phyloP scores from a whole-genome alignment of 1,284 basidiomycete genomes.

The Vanrija humicola region DNA sequence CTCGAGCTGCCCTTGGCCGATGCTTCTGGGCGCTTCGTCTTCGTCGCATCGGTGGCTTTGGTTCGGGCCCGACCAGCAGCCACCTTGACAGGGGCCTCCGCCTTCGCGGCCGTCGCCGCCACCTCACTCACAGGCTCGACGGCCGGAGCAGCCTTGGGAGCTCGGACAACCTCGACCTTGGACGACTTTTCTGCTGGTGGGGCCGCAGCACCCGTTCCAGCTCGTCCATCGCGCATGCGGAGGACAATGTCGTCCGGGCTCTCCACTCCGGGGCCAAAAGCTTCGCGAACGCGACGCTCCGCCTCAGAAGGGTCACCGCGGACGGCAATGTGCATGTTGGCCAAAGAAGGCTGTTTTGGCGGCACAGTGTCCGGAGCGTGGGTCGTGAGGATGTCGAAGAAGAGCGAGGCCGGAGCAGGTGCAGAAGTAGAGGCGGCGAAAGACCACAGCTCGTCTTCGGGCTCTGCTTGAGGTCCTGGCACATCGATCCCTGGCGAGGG shows the following conservation, averaged over 20 bases:
- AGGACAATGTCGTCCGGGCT: slow-evolving; percentile 56
- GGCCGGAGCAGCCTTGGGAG: background rate
- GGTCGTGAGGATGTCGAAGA: slow-evolving; percentile 44
- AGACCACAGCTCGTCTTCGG: slow-evolving; percentile 2
- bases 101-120: slow-evolving; percentile 9
- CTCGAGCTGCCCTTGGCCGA: no score
- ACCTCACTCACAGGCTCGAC: slow-evolving; percentile 17
- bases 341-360: slow-evolving; percentile 12
- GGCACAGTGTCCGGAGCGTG: slow-evolving; percentile 3
- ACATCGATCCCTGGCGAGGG: no score
- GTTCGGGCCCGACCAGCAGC: no score
- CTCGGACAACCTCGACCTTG: slow-evolving; percentile 11
- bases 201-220: slow-evolving; percentile 31
- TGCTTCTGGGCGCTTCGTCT: no score
- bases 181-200: slow-evolving; percentile 1
- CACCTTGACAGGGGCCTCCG: slow-evolving; percentile 1
- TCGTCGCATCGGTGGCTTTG: no score
- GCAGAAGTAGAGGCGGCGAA: background rate
- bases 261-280: slow-evolving; percentile 35
- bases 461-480: background rate
- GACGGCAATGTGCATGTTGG: slow-evolving; percentile 32
- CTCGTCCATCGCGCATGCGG: slow-evolving; percentile 51
- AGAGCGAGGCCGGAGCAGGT: slow-evolving; percentile 24
- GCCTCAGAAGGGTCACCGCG: slow-evolving; percentile 24
- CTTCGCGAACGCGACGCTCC: slow-evolving; percentile 28